phyloP scores from a whole-genome alignment of 148 eudicot genomes.

The Bassia scoparia region DNA sequence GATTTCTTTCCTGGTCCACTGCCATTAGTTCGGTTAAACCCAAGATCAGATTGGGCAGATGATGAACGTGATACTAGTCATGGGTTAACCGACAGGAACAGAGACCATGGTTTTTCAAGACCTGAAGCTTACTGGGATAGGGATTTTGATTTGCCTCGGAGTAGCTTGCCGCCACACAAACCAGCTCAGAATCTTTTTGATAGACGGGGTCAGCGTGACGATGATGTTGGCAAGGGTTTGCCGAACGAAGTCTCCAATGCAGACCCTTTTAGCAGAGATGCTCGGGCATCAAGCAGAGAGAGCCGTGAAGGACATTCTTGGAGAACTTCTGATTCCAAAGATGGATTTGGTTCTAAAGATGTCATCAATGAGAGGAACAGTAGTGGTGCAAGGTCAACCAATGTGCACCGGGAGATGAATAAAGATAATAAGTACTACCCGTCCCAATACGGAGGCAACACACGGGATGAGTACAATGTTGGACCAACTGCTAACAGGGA shows the following conservation, averaged over 20 bases:
- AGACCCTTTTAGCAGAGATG: conserved; percentile 41
- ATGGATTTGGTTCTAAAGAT: conserved; percentile 39
- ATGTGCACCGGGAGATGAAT: conserved; percentile 30
- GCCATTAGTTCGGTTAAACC: conserved; percentile 70
- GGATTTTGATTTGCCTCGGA: conserved; percentile 74
- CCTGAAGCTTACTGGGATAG: conserved; percentile 73
- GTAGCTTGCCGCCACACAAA: conserved; percentile 55
- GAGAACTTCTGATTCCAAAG: conserved; percentile 42
- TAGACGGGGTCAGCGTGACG: conserved; percentile 54
- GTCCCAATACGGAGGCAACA: conserved; percentile 41
- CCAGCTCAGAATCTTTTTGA: conserved; percentile 49
- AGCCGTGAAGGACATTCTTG: conserved; percentile 49
- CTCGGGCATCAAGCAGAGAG: conserved; percentile 45
- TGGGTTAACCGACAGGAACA: conserved; percentile 50
- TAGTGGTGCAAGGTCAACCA: conserved; percentile 35
- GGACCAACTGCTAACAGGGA: conserved; percentile 34
- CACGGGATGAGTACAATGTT: conserved; percentile 32
- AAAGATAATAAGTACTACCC: conserved; percentile 49
- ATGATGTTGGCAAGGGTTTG: conserved; percentile 50
- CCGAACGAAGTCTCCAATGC: conserved; percentile 53
- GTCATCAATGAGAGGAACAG: conserved; percentile 26
- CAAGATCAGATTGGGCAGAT: conserved; percentile 97
- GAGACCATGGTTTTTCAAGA: conserved; percentile 56
- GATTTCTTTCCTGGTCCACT: conserved; percentile 59
- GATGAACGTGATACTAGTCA: conserved; percentile 98